Conservation (phyloP, 1,284 basidiomycete genomes). For the Puccinia coronata region DNA sequence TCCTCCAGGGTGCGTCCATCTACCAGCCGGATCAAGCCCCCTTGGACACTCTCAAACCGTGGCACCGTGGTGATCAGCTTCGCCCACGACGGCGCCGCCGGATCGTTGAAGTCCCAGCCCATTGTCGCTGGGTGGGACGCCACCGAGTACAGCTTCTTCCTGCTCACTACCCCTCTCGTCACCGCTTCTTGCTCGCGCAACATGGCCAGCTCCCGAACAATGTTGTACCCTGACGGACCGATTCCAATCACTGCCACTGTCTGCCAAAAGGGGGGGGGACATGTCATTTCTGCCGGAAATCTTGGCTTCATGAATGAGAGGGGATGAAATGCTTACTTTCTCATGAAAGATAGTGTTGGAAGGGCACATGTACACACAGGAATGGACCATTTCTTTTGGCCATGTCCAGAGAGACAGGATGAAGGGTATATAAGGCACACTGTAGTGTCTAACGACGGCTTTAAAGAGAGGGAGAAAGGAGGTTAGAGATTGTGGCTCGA, state of each 20-base stretch:
- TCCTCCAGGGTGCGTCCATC: constrained; percentile 47
- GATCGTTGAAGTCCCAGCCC: constrained; percentile 34
- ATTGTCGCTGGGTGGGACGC: constrained; percentile 17
- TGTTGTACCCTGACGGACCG: constrained; percentile 43
- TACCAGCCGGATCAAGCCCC: constrained; percentile 35
- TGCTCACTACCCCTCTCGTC: too few species aligned
- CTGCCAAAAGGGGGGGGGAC: not conserved
- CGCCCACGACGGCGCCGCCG: constrained; percentile 21
- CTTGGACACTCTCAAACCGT: not conserved
- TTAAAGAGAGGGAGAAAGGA: constrained; percentile 26
- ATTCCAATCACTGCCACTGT: constrained; percentile 32
- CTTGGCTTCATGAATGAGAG: not conserved
- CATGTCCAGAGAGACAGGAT: constrained; percentile 52
- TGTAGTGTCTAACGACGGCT: constrained; percentile 52
- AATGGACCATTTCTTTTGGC: constrained; percentile 28
- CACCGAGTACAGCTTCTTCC: constrained; percentile 22
- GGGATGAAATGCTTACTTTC: not conserved
- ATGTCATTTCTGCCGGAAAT: not conserved
- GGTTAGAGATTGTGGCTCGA: too few species aligned
- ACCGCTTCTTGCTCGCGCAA: not conserved
- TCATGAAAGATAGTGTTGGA: not conserved
- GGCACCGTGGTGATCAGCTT: not conserved
- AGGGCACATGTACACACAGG: constrained; percentile 16
- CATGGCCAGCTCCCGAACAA: constrained; percentile 23
- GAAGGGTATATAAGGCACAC: constrained; percentile 54